Percentiles rank a stretch among this genome's conserved stretches.
Conservation (phyloP, 208 protist species). For the Strigomonas culicis region DNA sequence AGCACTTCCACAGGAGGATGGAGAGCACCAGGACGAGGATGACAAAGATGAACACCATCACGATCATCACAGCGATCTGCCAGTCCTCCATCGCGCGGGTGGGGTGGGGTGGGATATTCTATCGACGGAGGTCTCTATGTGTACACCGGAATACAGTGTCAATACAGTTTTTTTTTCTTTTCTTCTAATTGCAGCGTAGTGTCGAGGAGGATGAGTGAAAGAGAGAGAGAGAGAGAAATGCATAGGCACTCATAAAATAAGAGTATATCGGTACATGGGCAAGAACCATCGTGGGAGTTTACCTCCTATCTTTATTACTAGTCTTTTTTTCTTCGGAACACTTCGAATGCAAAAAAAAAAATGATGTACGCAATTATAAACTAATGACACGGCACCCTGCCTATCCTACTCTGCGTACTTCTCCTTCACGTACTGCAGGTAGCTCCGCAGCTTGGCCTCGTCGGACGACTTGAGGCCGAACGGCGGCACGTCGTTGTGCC, state of each 20-base stretch:
- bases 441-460: conserved; percentile 54
- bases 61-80: conserved; percentile 48
- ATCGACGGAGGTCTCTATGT: conserved; percentile 7
- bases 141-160: background rate
- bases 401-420: conserved; percentile 26
- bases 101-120: background rate
- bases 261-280: too few relatives aligned
- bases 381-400: background rate
- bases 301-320: too few relatives aligned
- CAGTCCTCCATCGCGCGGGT: conserved; percentile 35
- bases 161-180: background rate
- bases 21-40: conserved; percentile 24
- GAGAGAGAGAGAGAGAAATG: background rate
- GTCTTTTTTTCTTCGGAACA: too few relatives aligned
- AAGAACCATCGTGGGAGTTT: too few relatives aligned
- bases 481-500: conserved; percentile 42
- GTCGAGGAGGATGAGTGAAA: background rate
- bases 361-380: conserved; percentile 1
- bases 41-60: conserved; percentile 55
- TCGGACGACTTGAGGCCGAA: conserved; percentile 73
- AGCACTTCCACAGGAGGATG: conserved; percentile 38
- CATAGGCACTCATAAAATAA: background rate
- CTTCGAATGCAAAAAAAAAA: conserved; percentile 2
- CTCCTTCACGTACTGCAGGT: conserved; percentile 58
- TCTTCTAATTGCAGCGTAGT: background rate